These are phyloP conservation scores for Hyphodiscus sp. DNA, from an alignment of 2,329 filamentous ascomycete genomes.

Conservation along the genomic window DNA sequence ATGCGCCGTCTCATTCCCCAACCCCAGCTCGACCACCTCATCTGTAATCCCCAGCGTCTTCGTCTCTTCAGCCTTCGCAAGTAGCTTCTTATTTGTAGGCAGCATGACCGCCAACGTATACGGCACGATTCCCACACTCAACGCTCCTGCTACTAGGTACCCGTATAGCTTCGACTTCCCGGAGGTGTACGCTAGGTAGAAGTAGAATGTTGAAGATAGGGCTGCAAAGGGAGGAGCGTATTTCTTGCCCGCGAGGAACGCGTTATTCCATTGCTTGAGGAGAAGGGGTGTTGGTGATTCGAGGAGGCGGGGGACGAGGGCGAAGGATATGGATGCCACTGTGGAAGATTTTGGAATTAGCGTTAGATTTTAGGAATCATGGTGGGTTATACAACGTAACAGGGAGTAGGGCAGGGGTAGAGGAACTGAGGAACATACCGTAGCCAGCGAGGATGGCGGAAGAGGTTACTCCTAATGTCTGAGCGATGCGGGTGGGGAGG, in stretches of 20 bases:
- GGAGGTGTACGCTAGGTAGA: conserved; percentile 37
- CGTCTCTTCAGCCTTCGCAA: conserved; percentile 36
- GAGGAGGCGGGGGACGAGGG: conserved; percentile 46
- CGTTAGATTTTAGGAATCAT: no score
- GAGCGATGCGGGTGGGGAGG: conserved; percentile 37
- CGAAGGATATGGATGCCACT: conserved; percentile 35
- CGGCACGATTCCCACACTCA: conserved; percentile 42
- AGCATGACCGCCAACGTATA: conserved; percentile 44
- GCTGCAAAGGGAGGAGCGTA: conserved; percentile 34
- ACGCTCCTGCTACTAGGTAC: conserved; percentile 40
- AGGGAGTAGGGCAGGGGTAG: no score
- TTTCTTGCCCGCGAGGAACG: conserved; percentile 35
- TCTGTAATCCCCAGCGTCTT: conserved; percentile 32
- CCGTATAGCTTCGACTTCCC: conserved; percentile 5
- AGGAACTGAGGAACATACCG: conserved; percentile 2
- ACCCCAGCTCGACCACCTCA: conserved; percentile 32
- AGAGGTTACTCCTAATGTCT: conserved; percentile 44
- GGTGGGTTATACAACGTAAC: no score
- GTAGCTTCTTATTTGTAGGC: conserved; percentile 42
- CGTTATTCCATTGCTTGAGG: conserved; percentile 46
- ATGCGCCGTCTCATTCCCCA: conserved; percentile 40
- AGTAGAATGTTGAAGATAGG: conserved; percentile 36
- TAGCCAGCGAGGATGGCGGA: conserved; percentile 39
- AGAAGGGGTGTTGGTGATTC: conserved; percentile 48
- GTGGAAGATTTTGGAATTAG: no score